These are phyloP conservation scores for Ceraceosorus bombacis DNA, from an alignment of 1,284 basidiomycete genomes.

Conservation along the genomic window DNA sequence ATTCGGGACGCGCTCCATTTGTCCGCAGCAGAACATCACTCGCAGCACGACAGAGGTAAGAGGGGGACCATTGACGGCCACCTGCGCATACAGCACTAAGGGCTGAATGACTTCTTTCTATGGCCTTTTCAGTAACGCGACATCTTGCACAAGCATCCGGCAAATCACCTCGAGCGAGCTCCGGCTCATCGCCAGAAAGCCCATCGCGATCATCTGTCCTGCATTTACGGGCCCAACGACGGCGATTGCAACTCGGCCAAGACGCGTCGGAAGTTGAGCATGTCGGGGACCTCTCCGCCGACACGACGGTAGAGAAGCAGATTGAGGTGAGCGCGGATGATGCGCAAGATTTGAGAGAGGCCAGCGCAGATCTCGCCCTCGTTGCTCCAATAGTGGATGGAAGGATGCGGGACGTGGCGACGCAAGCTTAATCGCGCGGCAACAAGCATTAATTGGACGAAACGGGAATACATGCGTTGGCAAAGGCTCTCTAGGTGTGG, in stretches of 20 bases:
- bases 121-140: constrained; percentile 9
- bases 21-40: constrained; percentile 34
- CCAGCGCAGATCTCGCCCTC: constrained; percentile 23
- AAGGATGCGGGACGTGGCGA: constrained; percentile 29
- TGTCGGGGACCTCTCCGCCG: constrained; percentile 10
- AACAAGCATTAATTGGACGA: no score
- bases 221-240: not conserved
- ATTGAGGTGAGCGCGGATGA: constrained; percentile 10
- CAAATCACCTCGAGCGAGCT: constrained; percentile 14
- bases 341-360: constrained; percentile 3
- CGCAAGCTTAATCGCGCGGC: no score
- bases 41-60: constrained; percentile 25
- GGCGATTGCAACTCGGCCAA: not conserved
- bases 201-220: not conserved
- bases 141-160: not conserved
- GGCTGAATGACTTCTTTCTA: constrained; percentile 7
- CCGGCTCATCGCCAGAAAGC: constrained; percentile 17
- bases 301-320: constrained; percentile 10
- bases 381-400: constrained; percentile 34
- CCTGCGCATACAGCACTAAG: constrained; percentile 8
- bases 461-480: no score
- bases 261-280: constrained; percentile 9
- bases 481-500: no score
- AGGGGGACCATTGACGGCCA: constrained; percentile 19
- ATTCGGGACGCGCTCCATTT: constrained; percentile 36